Conservation (phyloP, 192 early-diverging fungal genomes). For the Linnemannia hyalina region DNA sequence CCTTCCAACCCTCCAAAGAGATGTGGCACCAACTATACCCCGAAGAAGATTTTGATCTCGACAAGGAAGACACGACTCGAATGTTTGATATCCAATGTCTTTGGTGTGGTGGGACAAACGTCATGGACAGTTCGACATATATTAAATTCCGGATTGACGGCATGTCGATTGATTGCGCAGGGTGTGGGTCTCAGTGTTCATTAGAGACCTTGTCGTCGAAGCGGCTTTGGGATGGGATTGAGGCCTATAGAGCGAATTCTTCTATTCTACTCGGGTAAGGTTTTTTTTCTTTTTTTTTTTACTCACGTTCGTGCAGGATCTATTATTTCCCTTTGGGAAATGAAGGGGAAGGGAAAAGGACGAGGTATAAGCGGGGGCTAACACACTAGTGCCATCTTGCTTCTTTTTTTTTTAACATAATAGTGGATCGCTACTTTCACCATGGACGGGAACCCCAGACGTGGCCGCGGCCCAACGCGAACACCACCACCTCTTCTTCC, state of each 20-base stretch:
- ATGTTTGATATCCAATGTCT: slow-evolving; percentile 53
- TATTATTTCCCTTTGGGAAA: too few species aligned
- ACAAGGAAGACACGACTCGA: slow-evolving; percentile 35
- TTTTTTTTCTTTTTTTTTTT: slow-evolving; percentile 1
- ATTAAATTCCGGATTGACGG: slow-evolving; percentile 56
- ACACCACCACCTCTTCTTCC: slow-evolving; percentile 54
- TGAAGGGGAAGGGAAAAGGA: too few species aligned
- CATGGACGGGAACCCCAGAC: slow-evolving; percentile 38
- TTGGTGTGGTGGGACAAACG: slow-evolving; percentile 50
- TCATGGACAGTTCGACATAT: slow-evolving; percentile 54
- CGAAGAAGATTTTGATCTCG: slow-evolving; percentile 41
- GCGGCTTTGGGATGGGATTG: slow-evolving; percentile 51
- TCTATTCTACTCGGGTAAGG: slow-evolving; percentile 45
- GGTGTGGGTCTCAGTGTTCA: slow-evolving; percentile 54
- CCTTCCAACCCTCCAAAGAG: slow-evolving; percentile 36
- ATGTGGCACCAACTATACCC: slow-evolving; percentile 54
- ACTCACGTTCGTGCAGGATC: background rate
- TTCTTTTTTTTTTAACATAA: background rate
- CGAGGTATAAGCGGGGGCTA: background rate
- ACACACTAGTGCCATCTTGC: background rate
- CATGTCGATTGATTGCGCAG: slow-evolving; percentile 50
- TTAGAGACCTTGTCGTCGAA: slow-evolving; percentile 52
- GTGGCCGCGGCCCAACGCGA: slow-evolving; percentile 28
- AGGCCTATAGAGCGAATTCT: slow-evolving; percentile 38
- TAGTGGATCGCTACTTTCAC: slow-evolving; percentile 53